phyloP scores from a whole-genome alignment of 2,329 filamentous ascomycete genomes.

The Camillea tinctor region DNA sequence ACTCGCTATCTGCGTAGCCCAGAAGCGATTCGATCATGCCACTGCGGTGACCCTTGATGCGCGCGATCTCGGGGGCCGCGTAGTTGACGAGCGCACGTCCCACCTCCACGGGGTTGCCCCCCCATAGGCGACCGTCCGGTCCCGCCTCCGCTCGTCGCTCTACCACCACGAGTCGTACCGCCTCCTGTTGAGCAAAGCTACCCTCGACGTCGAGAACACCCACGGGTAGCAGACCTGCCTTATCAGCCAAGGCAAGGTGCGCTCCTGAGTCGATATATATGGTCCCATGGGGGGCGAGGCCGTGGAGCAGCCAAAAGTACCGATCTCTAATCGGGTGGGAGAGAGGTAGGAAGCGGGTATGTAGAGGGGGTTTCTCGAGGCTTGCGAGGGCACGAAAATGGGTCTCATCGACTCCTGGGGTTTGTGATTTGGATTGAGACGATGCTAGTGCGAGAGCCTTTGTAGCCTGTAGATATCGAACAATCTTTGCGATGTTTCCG shows the following conservation, averaged over 20 bases:
- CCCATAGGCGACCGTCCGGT: slow-evolving; percentile 40
- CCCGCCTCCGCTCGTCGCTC: slow-evolving; percentile 43
- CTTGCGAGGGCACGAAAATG: slow-evolving; percentile 37
- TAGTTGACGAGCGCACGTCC: slow-evolving; percentile 92
- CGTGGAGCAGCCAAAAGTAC: slow-evolving; percentile 96
- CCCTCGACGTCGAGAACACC: slow-evolving; percentile 91
- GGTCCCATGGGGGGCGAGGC: slow-evolving; percentile 84
- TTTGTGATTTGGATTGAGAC: slow-evolving; percentile 14
- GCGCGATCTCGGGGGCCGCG: slow-evolving; percentile 75
- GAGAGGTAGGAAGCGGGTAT: slow-evolving; percentile 90
- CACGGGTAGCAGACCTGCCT: slow-evolving; percentile 84
- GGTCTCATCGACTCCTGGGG: slow-evolving; percentile 29
- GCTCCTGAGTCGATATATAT: slow-evolving; percentile 93
- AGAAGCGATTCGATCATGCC: slow-evolving; percentile 75
- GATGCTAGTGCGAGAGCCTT: slow-evolving; percentile 37
- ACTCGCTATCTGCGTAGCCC: slow-evolving; percentile 93
- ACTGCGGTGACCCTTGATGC: slow-evolving; percentile 83
- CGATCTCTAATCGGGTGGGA: slow-evolving; percentile 83
- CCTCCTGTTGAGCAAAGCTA: slow-evolving; percentile 86
- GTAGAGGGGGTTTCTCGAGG: slow-evolving; percentile 60
- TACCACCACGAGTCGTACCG: slow-evolving; percentile 81
- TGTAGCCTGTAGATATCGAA: slow-evolving; percentile 71
- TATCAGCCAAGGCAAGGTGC: slow-evolving; percentile 73
- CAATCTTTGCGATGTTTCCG: slow-evolving; percentile 85
- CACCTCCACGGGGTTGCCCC: slow-evolving; percentile 64